These are phyloP conservation scores for Vitis riparia DNA, from an alignment of 164 flowering plant genomes.

Conservation along the genomic window DNA sequence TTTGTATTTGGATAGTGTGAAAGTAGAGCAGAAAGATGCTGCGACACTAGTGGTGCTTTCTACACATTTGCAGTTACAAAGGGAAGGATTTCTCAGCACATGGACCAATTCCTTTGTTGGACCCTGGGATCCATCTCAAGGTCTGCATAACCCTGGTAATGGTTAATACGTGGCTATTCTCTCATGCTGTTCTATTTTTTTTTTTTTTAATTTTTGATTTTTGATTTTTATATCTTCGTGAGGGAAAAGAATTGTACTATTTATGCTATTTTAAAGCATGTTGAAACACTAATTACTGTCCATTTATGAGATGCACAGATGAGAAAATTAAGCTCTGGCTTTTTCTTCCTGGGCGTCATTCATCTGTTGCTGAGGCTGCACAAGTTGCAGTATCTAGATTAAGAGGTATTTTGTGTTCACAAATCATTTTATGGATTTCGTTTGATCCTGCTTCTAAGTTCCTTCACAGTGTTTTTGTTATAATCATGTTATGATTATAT, in stretches of 20 bases:
- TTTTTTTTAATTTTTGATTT: too few species aligned
- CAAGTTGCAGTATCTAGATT: slow-evolving; percentile 74
- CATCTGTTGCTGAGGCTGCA: slow-evolving; percentile 70
- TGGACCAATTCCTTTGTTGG: slow-evolving; percentile 99
- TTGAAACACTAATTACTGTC: not conserved
- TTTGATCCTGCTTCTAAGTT: not conserved
- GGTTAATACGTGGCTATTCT: not conserved
- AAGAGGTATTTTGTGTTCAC: slow-evolving; percentile 57
- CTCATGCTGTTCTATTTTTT: not conserved
- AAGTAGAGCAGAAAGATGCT: slow-evolving; percentile 74
- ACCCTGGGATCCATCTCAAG: slow-evolving; percentile 99
- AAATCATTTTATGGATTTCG: not conserved
- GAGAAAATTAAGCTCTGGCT: slow-evolving; percentile 99
- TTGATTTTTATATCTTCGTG: too few species aligned
- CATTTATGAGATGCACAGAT: slow-evolving; percentile 42
- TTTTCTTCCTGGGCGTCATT: slow-evolving; percentile 86
- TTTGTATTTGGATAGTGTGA: slow-evolving; percentile 39
- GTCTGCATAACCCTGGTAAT: slow-evolving; percentile 92
- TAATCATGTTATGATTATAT: too few species aligned
- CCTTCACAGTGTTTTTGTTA: not conserved
- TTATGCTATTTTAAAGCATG: too few species aligned
- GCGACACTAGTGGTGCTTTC: slow-evolving; percentile 70
- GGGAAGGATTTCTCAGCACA: slow-evolving; percentile 83
- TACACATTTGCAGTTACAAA: slow-evolving; percentile 84
- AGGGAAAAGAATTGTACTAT: not conserved